These are phyloP conservation scores for Microdochium bolleyi DNA, from an alignment of 2,329 filamentous ascomycete genomes.

Conservation along the genomic window DNA sequence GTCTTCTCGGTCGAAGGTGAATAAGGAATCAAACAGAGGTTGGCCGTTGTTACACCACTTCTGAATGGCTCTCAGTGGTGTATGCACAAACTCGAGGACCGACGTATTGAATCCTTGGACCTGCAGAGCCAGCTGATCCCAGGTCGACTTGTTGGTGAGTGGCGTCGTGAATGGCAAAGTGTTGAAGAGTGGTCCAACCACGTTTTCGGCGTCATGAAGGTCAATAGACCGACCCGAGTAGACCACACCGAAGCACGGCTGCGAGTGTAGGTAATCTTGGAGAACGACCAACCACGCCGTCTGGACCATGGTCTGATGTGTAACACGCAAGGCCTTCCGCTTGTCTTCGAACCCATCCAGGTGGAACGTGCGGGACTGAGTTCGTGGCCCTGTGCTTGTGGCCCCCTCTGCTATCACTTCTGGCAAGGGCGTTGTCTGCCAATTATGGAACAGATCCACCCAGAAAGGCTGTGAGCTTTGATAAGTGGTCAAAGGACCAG, in stretches of 20 bases:
- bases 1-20: slow-evolving; percentile 64
- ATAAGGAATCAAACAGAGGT: slow-evolving; percentile 70
- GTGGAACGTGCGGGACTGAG: slow-evolving; percentile 18
- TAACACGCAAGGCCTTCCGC: slow-evolving; percentile 57
- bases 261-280: slow-evolving; percentile 34
- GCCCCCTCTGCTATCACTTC: not conserved
- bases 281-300: slow-evolving; percentile 64
- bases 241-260: slow-evolving; percentile 61
- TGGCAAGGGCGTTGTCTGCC: not conserved
- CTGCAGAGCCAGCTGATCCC: slow-evolving; percentile 48
- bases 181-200: slow-evolving; percentile 84
- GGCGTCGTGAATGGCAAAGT: slow-evolving; percentile 65
- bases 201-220: slow-evolving; percentile 53
- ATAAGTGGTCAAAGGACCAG: not conserved
- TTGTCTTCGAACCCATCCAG: slow-evolving; percentile 38
- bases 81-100: slow-evolving; percentile 67
- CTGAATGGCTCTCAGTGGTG: slow-evolving; percentile 68
- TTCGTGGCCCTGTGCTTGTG: not conserved
- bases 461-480: slow-evolving; percentile 7
- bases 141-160: slow-evolving; percentile 36
- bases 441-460: not conserved
- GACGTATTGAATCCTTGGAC: slow-evolving; percentile 67
- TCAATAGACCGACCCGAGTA: slow-evolving; percentile 71
- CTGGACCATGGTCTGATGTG: slow-evolving; percentile 72
- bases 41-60: slow-evolving; percentile 63